phyloP scores from a whole-genome alignment of 116 monocot genomes.

The Iris pallida region DNA sequence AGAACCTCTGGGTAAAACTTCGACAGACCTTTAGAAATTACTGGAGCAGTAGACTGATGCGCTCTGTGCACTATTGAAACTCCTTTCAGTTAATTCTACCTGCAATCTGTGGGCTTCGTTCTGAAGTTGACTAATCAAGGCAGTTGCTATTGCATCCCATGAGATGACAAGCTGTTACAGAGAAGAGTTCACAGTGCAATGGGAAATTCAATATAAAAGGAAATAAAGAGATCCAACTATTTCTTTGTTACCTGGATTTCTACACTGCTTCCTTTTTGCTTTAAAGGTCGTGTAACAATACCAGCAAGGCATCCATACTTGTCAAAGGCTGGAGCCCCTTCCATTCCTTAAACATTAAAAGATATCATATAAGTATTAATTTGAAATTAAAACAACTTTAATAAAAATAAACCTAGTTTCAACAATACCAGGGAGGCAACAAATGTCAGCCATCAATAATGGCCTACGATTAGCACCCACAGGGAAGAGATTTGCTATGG shows the following conservation, averaged over 20 bases:
- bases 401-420: neutral
- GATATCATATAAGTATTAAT: neutral
- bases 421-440: constrained; percentile 77
- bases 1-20: constrained; percentile 7
- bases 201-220: neutral
- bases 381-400: neutral
- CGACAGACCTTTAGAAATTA: neutral
- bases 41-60: neutral
- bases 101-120: constrained; percentile 21
- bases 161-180: constrained; percentile 63
- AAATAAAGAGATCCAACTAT: neutral
- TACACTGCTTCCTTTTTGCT: constrained; percentile 50
- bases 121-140: constrained; percentile 14
- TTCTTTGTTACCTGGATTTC: constrained; percentile 73
- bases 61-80: constrained; percentile 2
- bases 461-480: constrained; percentile 34
- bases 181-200: constrained; percentile 8
- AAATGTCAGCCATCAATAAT: constrained; percentile 74
- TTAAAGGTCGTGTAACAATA: constrained; percentile 58
- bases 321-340: constrained; percentile 87
- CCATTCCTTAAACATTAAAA: constrained; percentile 58
- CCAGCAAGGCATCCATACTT: constrained; percentile 55
- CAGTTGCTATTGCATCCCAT: constrained; percentile 67
- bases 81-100: constrained; percentile 5
- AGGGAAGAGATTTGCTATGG: constrained; percentile 67